A percentile compares a stretch with the other conserved stretches of the same genome.
These are phyloP conservation scores for Daldinia bambusicola DNA, from an alignment of 495 filamentous ascomycete genomes.

Conservation along the genomic window DNA sequence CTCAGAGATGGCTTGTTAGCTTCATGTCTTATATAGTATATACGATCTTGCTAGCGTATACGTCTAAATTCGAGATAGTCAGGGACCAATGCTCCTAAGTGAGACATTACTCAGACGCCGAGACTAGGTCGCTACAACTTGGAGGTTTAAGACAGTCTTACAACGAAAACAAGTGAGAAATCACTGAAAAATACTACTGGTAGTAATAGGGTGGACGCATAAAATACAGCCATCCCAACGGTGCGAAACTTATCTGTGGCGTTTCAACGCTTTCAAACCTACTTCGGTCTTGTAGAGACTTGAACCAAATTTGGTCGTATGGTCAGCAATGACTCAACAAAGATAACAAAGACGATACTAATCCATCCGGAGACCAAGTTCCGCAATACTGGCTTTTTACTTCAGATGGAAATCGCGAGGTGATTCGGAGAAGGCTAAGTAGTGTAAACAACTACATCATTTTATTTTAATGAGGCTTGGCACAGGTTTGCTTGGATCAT, in stretches of 20 bases:
- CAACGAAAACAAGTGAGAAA: too few relatives aligned
- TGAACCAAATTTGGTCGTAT: conserved; percentile 9
- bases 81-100: background rate
- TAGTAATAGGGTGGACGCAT: background rate
- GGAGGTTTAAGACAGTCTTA: background rate
- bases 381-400: conserved; percentile 12
- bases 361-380: conserved; percentile 24
- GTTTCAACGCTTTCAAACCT: background rate
- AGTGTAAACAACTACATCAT: conserved; percentile 14
- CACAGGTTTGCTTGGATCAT: conserved; percentile 3
- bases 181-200: too few relatives aligned
- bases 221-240: background rate
- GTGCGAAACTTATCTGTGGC: background rate
- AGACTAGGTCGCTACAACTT: background rate
- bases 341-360: background rate
- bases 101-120: background rate
- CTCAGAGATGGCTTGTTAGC: background rate
- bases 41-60: background rate
- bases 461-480: conserved; percentile 31
- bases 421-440: conserved; percentile 4
- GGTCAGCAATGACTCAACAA: conserved; percentile 27
- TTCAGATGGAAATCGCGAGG: conserved; percentile 5
- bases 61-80: background rate
- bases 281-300: background rate
- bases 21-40: background rate